Base-by-base conservation (phyloP, 768 basidiomycete species). In the Rhizopogon salebrosus region DNA sequence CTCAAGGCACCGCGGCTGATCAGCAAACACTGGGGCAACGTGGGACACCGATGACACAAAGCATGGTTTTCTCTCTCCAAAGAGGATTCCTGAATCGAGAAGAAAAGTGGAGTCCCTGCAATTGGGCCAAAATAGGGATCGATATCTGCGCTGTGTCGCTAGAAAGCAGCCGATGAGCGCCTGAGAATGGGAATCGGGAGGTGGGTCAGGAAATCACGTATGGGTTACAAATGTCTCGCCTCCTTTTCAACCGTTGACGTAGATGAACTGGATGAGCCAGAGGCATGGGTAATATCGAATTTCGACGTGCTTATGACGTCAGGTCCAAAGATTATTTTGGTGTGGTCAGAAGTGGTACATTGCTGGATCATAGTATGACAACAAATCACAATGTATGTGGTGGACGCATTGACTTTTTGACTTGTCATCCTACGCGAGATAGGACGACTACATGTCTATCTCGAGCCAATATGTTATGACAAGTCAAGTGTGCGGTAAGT, bases 31-130 rank as follows among this genome's bases (percentile, higher is more conserved):
- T n/a, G n/a, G 72, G 67, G 16, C n/a, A n/a, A 78, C 63, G n/a
- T n/a, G 90, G 65, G 56, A 84, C 80, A 41, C 75, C 72, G 22
- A 85, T 67, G 3, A 82, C 69, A 83, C 88, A 90, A 60, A 87
- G 61, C 85, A 88, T 2, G 87, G 87, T 57, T 85, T 86, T 61
- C 78, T 80, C 62, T 89, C 84, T 22, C 84, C 87, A 80, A 85
- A 86, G 7, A 91, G 74, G 14, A 91, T 75, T 6, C 87, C 89
- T 22, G 73, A 71, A 37, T 75, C 68, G 41, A 85, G 72, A 72
- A 90, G 90, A 84, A 87, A 87, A n/a, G n/a, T 37, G 90, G 69
- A 41, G 75, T 84, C 1, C 87, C 87, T n/a, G n/a, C 2, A 75
- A 64, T 62, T 88, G 89, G 1, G 87, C 87, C 78, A 27, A 83